Evolutionary conservation across 805 yeast species (phyloP), one percentile per base, ranked within the genome.

Genomic region (Candida germanica): DNA sequence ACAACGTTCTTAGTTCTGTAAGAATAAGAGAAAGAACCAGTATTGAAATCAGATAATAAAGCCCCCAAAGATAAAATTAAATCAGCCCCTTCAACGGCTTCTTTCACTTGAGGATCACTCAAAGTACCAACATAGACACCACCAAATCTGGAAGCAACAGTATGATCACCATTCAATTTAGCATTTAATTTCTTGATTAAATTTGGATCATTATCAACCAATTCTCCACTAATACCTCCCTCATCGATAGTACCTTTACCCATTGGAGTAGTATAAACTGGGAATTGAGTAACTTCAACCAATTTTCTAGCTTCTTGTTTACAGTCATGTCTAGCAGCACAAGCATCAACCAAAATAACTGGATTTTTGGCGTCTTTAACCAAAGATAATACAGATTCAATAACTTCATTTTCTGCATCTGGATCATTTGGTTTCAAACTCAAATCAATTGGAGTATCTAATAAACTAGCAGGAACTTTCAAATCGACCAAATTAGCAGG

Each of bases 61-160:
- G 64, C 66, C 37, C 69, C 69, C 33, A 61, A 47, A 1, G 67
- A 60, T 36, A 64, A 49, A 31, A 64, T 51, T 43, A 64, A 55
- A 50, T 64, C 69, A 11, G 69, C 50, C 21, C 50, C 43, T 48
- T 63, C 66, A 26, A 64, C 67, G 19, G 58, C 58, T 36, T 57
- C 64, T 44, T 56, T 61, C 19, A 64, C 66, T 29, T 52, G 52
- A 1, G 68, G 66, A 30, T 56, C 53, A 17, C 66, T 59, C 38
- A 64, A 56, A 13, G 66, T 48, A 26, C 69, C 69, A 20, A 62
- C 64, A 38, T 62, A 64, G 19, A 61, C 68, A 37, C 69, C 69
- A 15, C 69, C 69, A 40, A 60, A 64, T 40, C 61, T 45, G 3
- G 59, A 39, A 10, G 58, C 43, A 11, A 47, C 56, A 8, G 46